These are phyloP conservation scores for Teunomyces lycoperdinae DNA, from an alignment of 805 yeast species.

Conservation along the genomic window DNA sequence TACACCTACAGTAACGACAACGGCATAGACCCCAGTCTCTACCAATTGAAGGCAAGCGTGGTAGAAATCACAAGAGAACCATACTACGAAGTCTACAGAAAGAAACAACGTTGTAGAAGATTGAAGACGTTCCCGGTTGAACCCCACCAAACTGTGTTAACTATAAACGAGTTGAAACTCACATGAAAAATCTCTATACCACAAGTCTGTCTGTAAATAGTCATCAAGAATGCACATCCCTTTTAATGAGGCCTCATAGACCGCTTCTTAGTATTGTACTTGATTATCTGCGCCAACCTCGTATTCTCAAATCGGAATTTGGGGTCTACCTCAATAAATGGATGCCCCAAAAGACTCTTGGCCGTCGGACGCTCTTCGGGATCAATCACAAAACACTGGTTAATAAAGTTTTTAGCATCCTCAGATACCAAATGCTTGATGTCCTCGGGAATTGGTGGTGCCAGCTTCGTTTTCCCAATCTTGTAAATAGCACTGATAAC, in stretches of 20 bases:
- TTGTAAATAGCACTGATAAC: conserved; percentile 93
- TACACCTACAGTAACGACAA: conserved; percentile 55
- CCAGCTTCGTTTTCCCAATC: conserved; percentile 76
- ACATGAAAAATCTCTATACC: conserved; percentile 11
- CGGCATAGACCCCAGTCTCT: conserved; percentile 47
- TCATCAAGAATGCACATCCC: background rate
- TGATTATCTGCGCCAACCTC: conserved; percentile 52
- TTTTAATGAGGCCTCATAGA: conserved; percentile 1
- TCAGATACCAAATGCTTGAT: conserved; percentile 60
- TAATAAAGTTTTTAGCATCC: conserved; percentile 68
- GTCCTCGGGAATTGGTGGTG: conserved; percentile 97
- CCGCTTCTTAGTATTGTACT: conserved; percentile 16
- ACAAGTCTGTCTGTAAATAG: background rate
- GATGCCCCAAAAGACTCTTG: conserved; percentile 51
- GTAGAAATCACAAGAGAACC: conserved; percentile 84
- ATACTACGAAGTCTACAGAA: conserved; percentile 52
- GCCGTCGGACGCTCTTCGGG: conserved; percentile 93
- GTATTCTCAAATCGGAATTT: conserved; percentile 54
- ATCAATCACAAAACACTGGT: conserved; percentile 68
- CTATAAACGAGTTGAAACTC: conserved; percentile 69
- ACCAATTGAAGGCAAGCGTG: conserved; percentile 70
- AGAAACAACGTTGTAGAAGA: conserved; percentile 77
- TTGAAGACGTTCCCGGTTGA: conserved; percentile 70
- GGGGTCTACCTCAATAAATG: conserved; percentile 43
- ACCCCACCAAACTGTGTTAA: conserved; percentile 72